These are phyloP conservation scores for Linnemannia schmuckeri DNA, from an alignment of 192 early-diverging fungal genomes.

Conservation along the genomic window DNA sequence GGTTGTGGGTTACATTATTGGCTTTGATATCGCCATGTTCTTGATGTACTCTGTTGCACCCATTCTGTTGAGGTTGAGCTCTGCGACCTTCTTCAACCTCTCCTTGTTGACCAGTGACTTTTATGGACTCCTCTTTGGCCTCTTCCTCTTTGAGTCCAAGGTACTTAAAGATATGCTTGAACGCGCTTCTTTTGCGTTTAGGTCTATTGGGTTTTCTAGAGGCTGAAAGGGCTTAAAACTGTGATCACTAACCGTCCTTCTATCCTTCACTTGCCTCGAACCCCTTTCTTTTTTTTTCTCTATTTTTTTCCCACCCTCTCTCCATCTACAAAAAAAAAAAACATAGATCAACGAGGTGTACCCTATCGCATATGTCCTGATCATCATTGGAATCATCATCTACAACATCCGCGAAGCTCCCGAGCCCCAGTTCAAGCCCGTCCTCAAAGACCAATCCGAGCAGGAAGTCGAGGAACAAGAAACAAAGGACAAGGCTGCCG, in stretches of 20 bases:
- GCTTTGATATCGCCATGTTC: constrained; percentile 79
- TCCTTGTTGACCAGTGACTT: constrained; percentile 85
- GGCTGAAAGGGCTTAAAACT: background rate
- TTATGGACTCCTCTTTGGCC: constrained; percentile 81
- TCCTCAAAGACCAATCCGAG: constrained; percentile 10
- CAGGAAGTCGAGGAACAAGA: constrained; percentile 7
- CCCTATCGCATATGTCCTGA: constrained; percentile 74
- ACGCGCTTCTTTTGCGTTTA: background rate
- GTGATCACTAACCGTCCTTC: background rate
- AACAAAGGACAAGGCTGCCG: background rate
- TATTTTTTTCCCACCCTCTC: background rate
- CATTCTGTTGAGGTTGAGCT: constrained; percentile 77
- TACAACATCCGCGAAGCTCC: constrained; percentile 75
- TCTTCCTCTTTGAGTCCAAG: constrained; percentile 74
- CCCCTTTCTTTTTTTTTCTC: background rate
- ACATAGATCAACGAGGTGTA: constrained; percentile 66
- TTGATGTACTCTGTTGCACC: constrained; percentile 77
- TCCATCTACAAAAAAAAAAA: background rate
- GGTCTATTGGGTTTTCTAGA: background rate
- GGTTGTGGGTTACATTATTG: constrained; percentile 72
- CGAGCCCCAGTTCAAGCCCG: constrained; percentile 60
- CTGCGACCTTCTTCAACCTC: constrained; percentile 83
- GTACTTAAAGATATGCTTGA: constrained; percentile 47
- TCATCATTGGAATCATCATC: constrained; percentile 74
- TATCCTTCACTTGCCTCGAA: background rate